phyloP scores from a whole-genome alignment of 2,329 filamentous ascomycete species.

The Curvularia lunata region DNA sequence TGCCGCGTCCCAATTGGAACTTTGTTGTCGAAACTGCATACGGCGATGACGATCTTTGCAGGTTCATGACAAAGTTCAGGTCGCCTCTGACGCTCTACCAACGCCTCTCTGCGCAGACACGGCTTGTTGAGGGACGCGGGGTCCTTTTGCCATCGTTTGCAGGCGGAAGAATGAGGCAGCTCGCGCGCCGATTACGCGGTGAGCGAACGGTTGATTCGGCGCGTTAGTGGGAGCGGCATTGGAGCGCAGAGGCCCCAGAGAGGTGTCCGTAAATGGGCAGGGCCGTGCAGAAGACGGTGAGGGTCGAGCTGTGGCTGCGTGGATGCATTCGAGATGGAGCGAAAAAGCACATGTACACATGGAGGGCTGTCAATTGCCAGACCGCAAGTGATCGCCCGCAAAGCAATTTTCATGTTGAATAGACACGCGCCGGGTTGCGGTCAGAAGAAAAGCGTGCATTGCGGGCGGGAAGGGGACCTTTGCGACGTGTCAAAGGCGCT shows the following conservation, averaged over 20 bases:
- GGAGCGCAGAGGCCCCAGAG: constrained; percentile 1
- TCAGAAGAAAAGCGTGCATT: constrained; percentile 4
- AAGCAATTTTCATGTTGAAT: constrained; percentile 16
- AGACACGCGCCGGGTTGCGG: background rate
- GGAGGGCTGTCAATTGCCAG: constrained; percentile 17
- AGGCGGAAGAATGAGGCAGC: constrained; percentile 10
- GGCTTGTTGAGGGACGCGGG: constrained; percentile 14
- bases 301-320: background rate
- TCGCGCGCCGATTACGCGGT: constrained; percentile 13
- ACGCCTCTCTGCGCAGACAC: background rate
- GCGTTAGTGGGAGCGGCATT: constrained; percentile 16
- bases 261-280: background rate
- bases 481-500: constrained; percentile 9
- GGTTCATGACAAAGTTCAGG: constrained; percentile 16
- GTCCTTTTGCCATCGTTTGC: constrained; percentile 12
- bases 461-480: background rate
- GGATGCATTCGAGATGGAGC: constrained; percentile 6
- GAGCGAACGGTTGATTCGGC: constrained; percentile 14
- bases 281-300: constrained; percentile 14
- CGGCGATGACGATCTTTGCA: constrained; percentile 20
- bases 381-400: constrained; percentile 24
- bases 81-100: constrained; percentile 15
- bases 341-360: constrained; percentile 13
- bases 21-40: constrained; percentile 4
- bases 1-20: constrained; percentile 25